Percentiles rank a stretch among this genome's conserved stretches.
Evolutionary conservation across 1,284 basidiomycete genomes (phyloP).

Genomic region (Marasmius fiardii): DNA sequence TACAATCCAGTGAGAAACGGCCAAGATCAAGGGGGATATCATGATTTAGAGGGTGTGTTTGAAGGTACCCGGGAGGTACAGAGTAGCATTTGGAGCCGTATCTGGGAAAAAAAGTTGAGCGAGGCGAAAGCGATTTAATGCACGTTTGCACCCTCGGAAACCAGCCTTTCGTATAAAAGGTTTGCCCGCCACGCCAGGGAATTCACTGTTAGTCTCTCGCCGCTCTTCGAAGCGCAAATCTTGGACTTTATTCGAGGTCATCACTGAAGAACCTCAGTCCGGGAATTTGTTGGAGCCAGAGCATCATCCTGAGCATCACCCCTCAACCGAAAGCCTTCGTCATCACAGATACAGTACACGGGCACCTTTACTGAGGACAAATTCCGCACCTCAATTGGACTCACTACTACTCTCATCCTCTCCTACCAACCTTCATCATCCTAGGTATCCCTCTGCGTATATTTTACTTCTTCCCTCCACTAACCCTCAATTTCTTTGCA

Average conservation of each 20-base stretch:
- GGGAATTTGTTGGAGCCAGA: slow-evolving; percentile 24
- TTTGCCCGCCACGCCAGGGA: slow-evolving; percentile 14
- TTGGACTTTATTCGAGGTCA: slow-evolving; percentile 45
- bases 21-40: not conserved
- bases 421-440: slow-evolving; percentile 54
- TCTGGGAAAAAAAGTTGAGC: not conserved
- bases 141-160: not conserved
- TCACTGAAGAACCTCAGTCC: slow-evolving; percentile 39
- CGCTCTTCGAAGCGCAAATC: slow-evolving; percentile 26
- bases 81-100: not conserved
- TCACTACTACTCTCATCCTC: slow-evolving; percentile 56
- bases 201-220: slow-evolving; percentile 5
- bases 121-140: not conserved
- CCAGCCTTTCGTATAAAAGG: not conserved
- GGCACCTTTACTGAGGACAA: not conserved
- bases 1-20: not conserved
- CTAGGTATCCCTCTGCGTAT: slow-evolving; percentile 30
- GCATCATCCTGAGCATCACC: slow-evolving; percentile 11
- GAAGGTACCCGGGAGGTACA: not conserved
- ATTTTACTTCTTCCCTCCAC: slow-evolving; percentile 7
- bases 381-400: slow-evolving; percentile 36
- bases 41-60: not conserved
- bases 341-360: slow-evolving; percentile 57
- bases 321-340: slow-evolving; percentile 26
- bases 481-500: slow-evolving; percentile 21